phyloP scores from a whole-genome alignment of 805 yeast species.

The Candida sanyiensis region DNA sequence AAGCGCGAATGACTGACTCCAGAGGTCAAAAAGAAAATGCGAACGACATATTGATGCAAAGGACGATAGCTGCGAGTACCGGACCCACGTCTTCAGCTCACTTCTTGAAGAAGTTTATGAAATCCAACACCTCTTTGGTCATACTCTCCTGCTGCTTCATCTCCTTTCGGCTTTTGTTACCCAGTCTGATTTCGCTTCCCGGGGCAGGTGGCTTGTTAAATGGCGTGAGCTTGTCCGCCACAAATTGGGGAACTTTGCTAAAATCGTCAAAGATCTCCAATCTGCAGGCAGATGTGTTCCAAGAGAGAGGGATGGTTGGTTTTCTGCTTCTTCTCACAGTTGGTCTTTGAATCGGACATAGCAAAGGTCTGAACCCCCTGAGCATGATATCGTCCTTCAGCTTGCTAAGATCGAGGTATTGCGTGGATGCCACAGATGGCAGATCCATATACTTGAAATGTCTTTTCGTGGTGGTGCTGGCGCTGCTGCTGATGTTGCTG shows the following conservation, averaged over 20 bases:
- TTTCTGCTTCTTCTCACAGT: conserved; percentile 12
- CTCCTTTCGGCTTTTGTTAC: conserved; percentile 21
- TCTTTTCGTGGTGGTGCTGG: conserved; percentile 3
- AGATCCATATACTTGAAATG: conserved; percentile 8
- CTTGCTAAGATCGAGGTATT: conserved; percentile 18
- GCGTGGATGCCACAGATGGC: conserved; percentile 24
- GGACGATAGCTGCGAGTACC: neutral
- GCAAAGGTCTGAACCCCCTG: conserved; percentile 24
- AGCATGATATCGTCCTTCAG: conserved; percentile 21
- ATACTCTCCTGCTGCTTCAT: conserved; percentile 18
- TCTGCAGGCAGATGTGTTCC: conserved; percentile 24
- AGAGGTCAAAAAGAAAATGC: neutral
- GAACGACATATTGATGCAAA: neutral
- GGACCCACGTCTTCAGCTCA: conserved; percentile 1
- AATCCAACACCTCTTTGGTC: conserved; percentile 20
- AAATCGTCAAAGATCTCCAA: conserved; percentile 23
- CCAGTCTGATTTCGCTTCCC: conserved; percentile 24
- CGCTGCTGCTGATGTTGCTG: conserved; percentile 1
- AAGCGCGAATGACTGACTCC: no score
- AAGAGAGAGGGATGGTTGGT: conserved; percentile 21
- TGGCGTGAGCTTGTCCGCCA: conserved; percentile 23
- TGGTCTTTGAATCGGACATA: conserved; percentile 23
- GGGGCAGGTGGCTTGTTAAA: conserved; percentile 20
- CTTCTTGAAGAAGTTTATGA: conserved; percentile 19
- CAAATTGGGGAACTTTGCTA: conserved; percentile 23